phyloP scores from a whole-genome alignment of 1,284 basidiomycete species.

The Austroboletus niveus region DNA sequence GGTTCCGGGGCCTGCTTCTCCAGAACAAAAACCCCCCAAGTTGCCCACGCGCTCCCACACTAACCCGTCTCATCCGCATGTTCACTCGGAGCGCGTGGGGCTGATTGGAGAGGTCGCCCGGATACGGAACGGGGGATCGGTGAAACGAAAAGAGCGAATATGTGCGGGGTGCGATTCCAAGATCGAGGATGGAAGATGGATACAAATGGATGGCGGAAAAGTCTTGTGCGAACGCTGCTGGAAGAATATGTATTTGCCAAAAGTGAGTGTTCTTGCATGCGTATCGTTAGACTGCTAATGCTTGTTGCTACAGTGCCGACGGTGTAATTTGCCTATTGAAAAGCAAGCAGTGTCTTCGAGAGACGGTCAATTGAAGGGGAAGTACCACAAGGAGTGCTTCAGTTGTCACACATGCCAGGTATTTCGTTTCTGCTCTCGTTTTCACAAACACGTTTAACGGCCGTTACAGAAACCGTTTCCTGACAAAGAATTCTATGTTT shows the following conservation, averaged over 20 bases:
- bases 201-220: slow-evolving; percentile 71
- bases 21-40: slow-evolving; percentile 46
- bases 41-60: slow-evolving; percentile 56
- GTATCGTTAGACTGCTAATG: slow-evolving; percentile 2
- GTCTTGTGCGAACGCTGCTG: slow-evolving; percentile 85
- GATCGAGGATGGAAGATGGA: slow-evolving; percentile 80
- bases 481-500: slow-evolving; percentile 85
- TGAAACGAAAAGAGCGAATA: slow-evolving; percentile 32
- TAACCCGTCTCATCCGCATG: slow-evolving; percentile 40
- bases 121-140: slow-evolving; percentile 24
- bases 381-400: slow-evolving; percentile 88
- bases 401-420: slow-evolving; percentile 81
- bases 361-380: slow-evolving; percentile 90
- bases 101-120: slow-evolving; percentile 23
- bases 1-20: slow-evolving; percentile 41
- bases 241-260: slow-evolving; percentile 93
- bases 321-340: slow-evolving; percentile 82
- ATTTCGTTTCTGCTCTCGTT: slow-evolving; percentile 24
- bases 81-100: slow-evolving; percentile 29
- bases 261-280: slow-evolving; percentile 45
- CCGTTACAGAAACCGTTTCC: slow-evolving; percentile 74
- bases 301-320: slow-evolving; percentile 60
- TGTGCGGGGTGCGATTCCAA: slow-evolving; percentile 68
- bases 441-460: slow-evolving; percentile 2
- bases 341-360: slow-evolving; percentile 87